These are phyloP conservation scores for Metschnikowia chrysomelidarum DNA, from an alignment of 805 yeast genomes.

Conservation along the genomic window DNA sequence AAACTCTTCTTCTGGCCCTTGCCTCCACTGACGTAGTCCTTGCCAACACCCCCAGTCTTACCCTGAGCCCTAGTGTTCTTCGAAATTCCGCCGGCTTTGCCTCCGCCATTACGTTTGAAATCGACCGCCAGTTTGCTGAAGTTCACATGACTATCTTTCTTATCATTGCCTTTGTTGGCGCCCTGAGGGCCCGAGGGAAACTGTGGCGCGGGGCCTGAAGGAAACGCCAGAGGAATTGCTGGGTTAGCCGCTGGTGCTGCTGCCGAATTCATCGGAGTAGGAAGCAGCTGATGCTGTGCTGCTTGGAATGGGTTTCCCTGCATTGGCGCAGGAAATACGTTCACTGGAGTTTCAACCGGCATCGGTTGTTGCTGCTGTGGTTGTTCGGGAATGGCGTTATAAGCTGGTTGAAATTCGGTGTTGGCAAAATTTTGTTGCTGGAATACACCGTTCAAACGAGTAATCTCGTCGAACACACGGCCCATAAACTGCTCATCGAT, in stretches of 20 bases:
- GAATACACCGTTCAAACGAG: conserved; percentile 13
- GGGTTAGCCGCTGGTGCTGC: conserved; percentile 1
- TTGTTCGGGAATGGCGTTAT: conserved; percentile 11
- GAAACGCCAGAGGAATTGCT: conserved; percentile 10
- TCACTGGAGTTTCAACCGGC: conserved; percentile 1
- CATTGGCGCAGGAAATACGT: conserved; percentile 10
- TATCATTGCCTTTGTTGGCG: conserved; percentile 2
- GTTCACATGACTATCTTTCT: conserved; percentile 13
- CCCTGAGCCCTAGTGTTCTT: conserved; percentile 8
- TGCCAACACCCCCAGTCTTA: conserved; percentile 20
- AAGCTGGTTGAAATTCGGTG: conserved; percentile 10
- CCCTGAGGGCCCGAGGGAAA: conserved; percentile 6
- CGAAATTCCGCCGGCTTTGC: not conserved
- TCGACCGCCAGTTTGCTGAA: conserved; percentile 13
- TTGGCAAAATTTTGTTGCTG: conserved; percentile 11
- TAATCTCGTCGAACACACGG: conserved; percentile 56
- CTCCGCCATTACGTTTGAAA: conserved; percentile 7
- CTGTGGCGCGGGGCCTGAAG: conserved; percentile 5
- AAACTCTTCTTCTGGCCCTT: conserved; percentile 22
- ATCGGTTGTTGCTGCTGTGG: conserved; percentile 10
- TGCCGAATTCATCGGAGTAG: not conserved
- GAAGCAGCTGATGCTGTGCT: not conserved
- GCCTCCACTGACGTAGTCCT: conserved; percentile 17
- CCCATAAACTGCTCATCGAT: conserved; percentile 58
- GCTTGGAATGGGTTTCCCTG: conserved; percentile 12